A percentile compares a stretch with the other conserved stretches of the same genome.
Conservation (phyloP, 2,329 filamentous ascomycete genomes). For the Epichloe bromicola region DNA sequence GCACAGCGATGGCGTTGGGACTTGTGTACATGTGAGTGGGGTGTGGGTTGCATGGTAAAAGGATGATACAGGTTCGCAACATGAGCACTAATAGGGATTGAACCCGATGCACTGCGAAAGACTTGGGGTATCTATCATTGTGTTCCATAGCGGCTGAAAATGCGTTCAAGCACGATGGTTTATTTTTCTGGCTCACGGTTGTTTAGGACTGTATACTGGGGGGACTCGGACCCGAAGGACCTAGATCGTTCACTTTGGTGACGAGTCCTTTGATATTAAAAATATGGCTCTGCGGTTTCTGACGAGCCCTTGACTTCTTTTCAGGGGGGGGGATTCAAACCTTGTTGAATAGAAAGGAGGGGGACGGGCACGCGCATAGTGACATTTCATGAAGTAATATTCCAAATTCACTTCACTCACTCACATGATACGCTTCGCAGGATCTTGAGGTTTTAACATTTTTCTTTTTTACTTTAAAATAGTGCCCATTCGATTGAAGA, state of each 20-base stretch:
- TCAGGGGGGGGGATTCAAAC: neutral
- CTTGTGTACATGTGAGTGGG: neutral
- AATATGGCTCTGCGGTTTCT: neutral
- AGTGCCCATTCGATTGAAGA: no score
- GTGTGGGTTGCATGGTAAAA: neutral
- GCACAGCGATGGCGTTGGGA: slow-evolving; percentile 23
- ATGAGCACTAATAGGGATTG: neutral
- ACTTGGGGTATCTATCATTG: no score
- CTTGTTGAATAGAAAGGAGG: neutral
- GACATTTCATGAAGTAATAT: neutral
- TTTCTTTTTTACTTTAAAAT: no score
- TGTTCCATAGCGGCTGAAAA: no score
- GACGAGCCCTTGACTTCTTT: neutral
- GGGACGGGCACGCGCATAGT: neutral
- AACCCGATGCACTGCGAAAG: no score
- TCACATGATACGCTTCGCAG: no score
- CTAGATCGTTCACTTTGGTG: neutral
- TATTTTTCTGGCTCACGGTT: neutral
- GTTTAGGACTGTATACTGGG: neutral
- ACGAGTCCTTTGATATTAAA: neutral
- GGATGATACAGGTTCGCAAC: neutral
- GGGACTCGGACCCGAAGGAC: neutral
- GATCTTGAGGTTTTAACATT: no score
- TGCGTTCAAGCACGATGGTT: no score
- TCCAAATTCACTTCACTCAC: no score